A percentile compares a stretch with the other conserved stretches of the same genome.
phyloP scores from a whole-genome alignment of 2,329 filamentous ascomycete species.

The Colletotrichum sp. region DNA sequence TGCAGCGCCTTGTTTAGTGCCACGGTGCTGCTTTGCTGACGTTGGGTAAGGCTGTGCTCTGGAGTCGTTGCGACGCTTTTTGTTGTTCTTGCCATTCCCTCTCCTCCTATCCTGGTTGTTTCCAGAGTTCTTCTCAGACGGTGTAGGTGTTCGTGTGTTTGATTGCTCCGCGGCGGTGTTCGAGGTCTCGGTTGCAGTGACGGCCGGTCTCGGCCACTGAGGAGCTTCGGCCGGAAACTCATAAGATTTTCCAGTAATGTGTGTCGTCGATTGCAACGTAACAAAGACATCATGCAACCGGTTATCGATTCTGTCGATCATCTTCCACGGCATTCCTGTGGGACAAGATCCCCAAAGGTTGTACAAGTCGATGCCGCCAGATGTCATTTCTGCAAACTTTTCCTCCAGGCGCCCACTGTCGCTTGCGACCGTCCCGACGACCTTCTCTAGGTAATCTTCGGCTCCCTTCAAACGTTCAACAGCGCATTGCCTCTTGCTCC shows the following conservation, averaged over 20 bases:
- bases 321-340: background rate
- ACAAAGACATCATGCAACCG: background rate
- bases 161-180: background rate
- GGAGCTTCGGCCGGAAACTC: background rate
- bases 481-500: background rate
- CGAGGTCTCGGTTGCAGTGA: fast-evolving
- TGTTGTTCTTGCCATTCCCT: background rate
- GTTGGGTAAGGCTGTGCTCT: background rate
- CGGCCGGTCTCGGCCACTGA: background rate
- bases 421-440: background rate
- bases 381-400: background rate
- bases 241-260: background rate
- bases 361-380: background rate
- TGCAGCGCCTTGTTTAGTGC: background rate
- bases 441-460: background rate
- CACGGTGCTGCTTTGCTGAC: background rate
- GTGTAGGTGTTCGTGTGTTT: background rate
- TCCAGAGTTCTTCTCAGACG: background rate
- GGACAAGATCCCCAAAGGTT: background rate
- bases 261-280: background rate
- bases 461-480: background rate
- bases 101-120: background rate
- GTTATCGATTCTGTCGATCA: background rate
- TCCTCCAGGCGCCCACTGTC: background rate
- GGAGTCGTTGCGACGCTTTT: background rate